Evolutionary conservation across 257 asterid genomes (phyloP).

Genomic region (Przewalskia tangutica): DNA sequence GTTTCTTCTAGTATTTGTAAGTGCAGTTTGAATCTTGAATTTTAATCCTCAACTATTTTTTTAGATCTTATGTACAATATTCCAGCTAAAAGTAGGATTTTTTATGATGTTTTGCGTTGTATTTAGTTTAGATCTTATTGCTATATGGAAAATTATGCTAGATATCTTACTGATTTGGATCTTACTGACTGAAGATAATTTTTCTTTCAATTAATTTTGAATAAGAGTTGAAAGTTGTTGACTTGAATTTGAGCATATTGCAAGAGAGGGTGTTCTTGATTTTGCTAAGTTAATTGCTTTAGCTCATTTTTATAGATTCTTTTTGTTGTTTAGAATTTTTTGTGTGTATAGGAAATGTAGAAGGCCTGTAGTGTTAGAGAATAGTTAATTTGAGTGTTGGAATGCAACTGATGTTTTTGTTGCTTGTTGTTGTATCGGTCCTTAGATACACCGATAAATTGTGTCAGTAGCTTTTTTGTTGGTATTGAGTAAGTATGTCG

Average conservation of each 20-base stretch:
- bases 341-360: background rate
- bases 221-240: background rate
- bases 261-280: background rate
- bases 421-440: background rate
- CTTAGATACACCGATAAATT: background rate
- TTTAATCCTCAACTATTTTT: background rate
- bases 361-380: background rate
- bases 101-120: background rate
- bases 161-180: background rate
- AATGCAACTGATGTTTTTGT: background rate
- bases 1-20: background rate
- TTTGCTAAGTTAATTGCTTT: background rate
- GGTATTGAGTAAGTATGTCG: background rate
- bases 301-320: no score
- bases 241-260: background rate
- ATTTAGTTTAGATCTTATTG: conserved; percentile 4
- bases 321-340: background rate
- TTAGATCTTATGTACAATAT: background rate
- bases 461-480: background rate
- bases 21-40: background rate
- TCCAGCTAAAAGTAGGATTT: background rate
- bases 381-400: background rate
- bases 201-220: conserved; percentile 2
- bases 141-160: background rate
- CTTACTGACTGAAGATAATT: background rate